A percentile compares a stretch with the other conserved stretches of the same genome.
Conservation (phyloP, 2,329 filamentous ascomycete species). For the Cephalotrichum gorgonifer region DNA sequence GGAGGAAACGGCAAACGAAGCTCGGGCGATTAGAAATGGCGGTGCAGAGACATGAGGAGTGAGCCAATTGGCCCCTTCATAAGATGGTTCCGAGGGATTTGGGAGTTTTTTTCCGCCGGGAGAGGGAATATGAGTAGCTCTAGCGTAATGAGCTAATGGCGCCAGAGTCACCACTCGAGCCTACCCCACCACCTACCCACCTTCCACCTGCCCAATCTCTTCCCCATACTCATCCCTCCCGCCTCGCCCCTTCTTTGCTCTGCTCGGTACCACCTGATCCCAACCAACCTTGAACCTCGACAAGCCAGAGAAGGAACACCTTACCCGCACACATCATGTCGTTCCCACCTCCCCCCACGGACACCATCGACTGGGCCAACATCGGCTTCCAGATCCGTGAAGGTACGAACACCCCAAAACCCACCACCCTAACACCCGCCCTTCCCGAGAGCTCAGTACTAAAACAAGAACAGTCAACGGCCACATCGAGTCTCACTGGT, state of each 20-base stretch:
- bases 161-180: not conserved
- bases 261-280: not conserved
- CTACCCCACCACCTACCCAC: not conserved
- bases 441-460: not conserved
- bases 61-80: not conserved
- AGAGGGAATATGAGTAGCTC: not conserved
- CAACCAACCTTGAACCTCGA: not conserved
- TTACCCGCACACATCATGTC: conserved; percentile 11
- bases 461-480: conserved; percentile 63
- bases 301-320: not conserved
- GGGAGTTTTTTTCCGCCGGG: not conserved
- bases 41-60: not conserved
- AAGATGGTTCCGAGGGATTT: not conserved
- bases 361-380: conserved; percentile 85
- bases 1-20: not conserved
- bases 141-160: not conserved
- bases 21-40: not conserved
- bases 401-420: conserved; percentile 40
- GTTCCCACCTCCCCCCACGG: conserved; percentile 69
- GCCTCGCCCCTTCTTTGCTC: not conserved
- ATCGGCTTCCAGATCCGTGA: conserved; percentile 89
- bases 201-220: too few relatives aligned
- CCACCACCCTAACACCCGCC: not conserved
- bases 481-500: conserved; percentile 84
- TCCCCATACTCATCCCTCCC: not conserved